Evolutionary conservation across 2,329 filamentous ascomycete species (phyloP).

Genomic region (Cladophialophora psammophila): DNA sequence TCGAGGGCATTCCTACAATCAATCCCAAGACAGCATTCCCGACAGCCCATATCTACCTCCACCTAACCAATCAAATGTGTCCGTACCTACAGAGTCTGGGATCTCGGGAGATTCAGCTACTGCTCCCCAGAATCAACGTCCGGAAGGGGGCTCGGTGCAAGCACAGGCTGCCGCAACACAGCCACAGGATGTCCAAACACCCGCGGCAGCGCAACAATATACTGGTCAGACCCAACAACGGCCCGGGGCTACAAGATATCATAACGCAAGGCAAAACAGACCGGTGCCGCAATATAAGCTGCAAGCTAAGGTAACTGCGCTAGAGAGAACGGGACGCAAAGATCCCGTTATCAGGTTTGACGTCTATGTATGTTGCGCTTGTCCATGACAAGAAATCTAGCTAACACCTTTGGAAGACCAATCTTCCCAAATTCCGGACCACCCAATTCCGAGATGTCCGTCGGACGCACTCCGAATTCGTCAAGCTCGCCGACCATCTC

Average conservation of each 20-base stretch:
- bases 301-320: constrained; percentile 90
- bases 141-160: constrained; percentile 16
- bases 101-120: constrained; percentile 42
- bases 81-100: constrained; percentile 43
- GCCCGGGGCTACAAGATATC: constrained; percentile 56
- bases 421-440: constrained; percentile 96
- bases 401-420: constrained; percentile 70
- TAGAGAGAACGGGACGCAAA: constrained; percentile 93
- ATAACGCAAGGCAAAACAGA: constrained; percentile 51
- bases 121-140: constrained; percentile 9
- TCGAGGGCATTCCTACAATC: constrained; percentile 40
- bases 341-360: constrained; percentile 95
- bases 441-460: constrained; percentile 98
- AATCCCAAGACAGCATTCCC: constrained; percentile 39
- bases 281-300: constrained; percentile 79
- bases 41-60: constrained; percentile 44
- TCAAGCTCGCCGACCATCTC: constrained; percentile 93
- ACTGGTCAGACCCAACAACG: constrained; percentile 42
- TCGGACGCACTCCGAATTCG: constrained; percentile 92
- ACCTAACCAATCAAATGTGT: constrained; percentile 36
- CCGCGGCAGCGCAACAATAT: constrained; percentile 44
- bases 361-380: constrained; percentile 76
- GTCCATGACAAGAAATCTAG: not conserved
- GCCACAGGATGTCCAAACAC: constrained; percentile 34
- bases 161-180: constrained; percentile 31